Conservation (phyloP, 768 basidiomycete species). For the Dioszegia aurantiaca region DNA sequence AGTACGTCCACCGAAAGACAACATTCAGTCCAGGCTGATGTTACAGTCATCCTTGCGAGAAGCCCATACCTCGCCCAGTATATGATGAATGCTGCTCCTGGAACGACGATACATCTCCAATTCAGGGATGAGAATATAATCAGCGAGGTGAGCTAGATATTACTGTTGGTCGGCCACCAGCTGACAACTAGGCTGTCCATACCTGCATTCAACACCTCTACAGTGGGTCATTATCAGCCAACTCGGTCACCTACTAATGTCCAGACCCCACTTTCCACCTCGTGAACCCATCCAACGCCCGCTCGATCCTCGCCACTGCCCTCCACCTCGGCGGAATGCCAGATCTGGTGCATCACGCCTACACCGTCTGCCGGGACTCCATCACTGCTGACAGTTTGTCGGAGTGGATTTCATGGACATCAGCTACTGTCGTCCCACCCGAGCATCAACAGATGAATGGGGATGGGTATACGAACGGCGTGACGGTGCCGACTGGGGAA, state of each 20-base stretch:
- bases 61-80: slow-evolving; percentile 84
- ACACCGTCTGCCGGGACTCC: slow-evolving; percentile 70
- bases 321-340: slow-evolving; percentile 84
- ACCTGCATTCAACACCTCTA: slow-evolving; percentile 65
- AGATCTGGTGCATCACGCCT: slow-evolving; percentile 74
- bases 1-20: slow-evolving; percentile 26
- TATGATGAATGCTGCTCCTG: slow-evolving; percentile 71
- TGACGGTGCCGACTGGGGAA: neutral
- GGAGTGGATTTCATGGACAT: slow-evolving; percentile 72
- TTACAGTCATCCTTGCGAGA: slow-evolving; percentile 75
- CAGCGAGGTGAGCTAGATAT: slow-evolving; percentile 64
- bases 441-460: neutral
- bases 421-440: neutral
- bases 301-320: slow-evolving; percentile 78
- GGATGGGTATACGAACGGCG: no score
- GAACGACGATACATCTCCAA: slow-evolving; percentile 66
- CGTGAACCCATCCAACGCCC: slow-evolving; percentile 75
- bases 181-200: slow-evolving; percentile 32
- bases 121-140: slow-evolving; percentile 79
- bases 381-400: slow-evolving; percentile 72
- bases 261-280: slow-evolving; percentile 67
- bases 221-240: slow-evolving; percentile 47
- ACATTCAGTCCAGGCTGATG: neutral
- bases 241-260: neutral
- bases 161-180: slow-evolving; percentile 1